Base-by-base conservation (phyloP, 495 filamentous ascomycete genomes). In the Durotheca rogersii region DNA sequence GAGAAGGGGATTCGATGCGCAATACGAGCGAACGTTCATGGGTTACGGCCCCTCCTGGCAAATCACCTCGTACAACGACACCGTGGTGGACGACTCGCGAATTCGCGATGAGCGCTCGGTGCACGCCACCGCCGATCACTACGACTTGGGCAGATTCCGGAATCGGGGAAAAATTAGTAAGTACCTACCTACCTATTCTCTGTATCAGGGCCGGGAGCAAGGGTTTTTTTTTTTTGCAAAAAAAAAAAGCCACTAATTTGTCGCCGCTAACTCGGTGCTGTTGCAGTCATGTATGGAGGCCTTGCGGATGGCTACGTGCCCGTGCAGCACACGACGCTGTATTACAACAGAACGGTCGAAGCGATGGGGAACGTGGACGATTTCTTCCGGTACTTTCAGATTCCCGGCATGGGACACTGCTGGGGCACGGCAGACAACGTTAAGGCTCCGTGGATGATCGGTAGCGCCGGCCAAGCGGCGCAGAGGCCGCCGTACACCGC, bases 231-330 rank as follows among this genome's bases (percentile, higher is more conserved):
- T n/a, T n/a, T n/a, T n/a, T n/a, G n/a, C n/a, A n/a, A n/a, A n/a
- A n/a, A n/a, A n/a, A n/a, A 34, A 2, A 15, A 12, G 16, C n/a
- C 35, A 20, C 7, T 9, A 10, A 6, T 23, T 21, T 23, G 7
- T 6, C 9, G 34, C 10, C 7, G 19, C 14, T 47, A 20, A 47
- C 31, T 12, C 31, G 2, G 14, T 67, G 62, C 23, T 19, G 73
- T 75, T 50, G 41, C 73, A 23, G 61, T 84, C 32, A 60, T 77
- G 46, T 84, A 83, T 45, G 80, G 81, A 38, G 81, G 81, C 0
- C 43, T 76, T 1, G 66, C 72, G 7, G 82, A 86, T 58, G 70
- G 65, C 0, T 50, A 71, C 1, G 77, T 83, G 10, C 70, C 77
- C 0, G 65, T 75, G 0, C 62, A 66, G 17, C 70, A 67, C 5